phyloP scores from a whole-genome alignment of 106 monocot genomes.

The Narthecium ossifragum region DNA sequence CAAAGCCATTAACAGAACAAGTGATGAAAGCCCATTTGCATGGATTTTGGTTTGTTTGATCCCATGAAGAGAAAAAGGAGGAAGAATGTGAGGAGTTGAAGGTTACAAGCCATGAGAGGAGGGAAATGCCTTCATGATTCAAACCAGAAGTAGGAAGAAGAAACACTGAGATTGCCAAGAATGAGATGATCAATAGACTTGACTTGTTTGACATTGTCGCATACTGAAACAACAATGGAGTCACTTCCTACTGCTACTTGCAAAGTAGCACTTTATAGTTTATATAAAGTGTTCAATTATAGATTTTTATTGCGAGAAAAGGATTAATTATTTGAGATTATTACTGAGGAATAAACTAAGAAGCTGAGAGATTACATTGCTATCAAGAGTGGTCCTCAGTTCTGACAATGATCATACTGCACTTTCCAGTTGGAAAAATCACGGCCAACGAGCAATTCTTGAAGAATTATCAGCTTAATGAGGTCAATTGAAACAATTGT shows the following conservation, averaged over 20 bases:
- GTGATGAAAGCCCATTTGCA: constrained; percentile 20
- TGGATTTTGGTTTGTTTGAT: constrained; percentile 14
- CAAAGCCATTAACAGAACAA: constrained; percentile 1
- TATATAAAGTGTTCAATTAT: too few species aligned
- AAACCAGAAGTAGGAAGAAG: constrained; percentile 3
- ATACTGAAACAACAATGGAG: constrained; percentile 12
- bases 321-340: too few species aligned
- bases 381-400: too few species aligned
- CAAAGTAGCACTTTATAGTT: too few species aligned
- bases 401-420: neutral
- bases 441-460: too few species aligned
- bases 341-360: too few species aligned
- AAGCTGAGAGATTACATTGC: too few species aligned
- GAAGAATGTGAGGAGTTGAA: constrained; percentile 18
- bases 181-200: neutral
- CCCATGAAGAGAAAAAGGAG: constrained; percentile 16
- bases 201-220: neutral
- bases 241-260: neutral
- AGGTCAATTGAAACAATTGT: neutral
- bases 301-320: too few species aligned
- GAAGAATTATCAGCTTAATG: too few species aligned
- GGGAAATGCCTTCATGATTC: constrained; percentile 16
- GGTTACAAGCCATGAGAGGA: constrained; percentile 20
- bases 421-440: neutral
- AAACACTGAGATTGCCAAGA: constrained; percentile 3